Percentiles rank a stretch among this genome's conserved stretches.
phyloP scores from a whole-genome alignment of 176 grass and related monocot species.

The Oryza meridionalis region DNA sequence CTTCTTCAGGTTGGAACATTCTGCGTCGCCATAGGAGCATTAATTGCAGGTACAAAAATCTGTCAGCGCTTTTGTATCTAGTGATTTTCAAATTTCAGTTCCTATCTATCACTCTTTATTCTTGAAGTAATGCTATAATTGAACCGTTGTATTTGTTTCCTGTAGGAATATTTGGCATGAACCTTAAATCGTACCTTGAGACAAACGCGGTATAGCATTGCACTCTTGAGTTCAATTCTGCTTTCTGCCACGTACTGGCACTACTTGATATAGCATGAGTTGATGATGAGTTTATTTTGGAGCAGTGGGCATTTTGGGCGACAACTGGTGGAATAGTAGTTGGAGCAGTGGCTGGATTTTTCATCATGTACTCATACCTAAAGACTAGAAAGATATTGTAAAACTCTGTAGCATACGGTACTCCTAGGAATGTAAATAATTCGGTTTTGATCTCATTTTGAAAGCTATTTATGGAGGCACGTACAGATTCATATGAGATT shows the following conservation, averaged over 20 bases:
- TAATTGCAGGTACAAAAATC: slow-evolving; percentile 76
- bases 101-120: background rate
- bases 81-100: background rate
- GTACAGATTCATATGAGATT: background rate
- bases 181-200: slow-evolving; percentile 88
- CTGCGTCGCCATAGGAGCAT: slow-evolving; percentile 86
- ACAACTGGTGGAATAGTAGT: slow-evolving; percentile 88
- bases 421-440: slow-evolving; percentile 52
- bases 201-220: slow-evolving; percentile 64
- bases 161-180: slow-evolving; percentile 99
- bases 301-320: slow-evolving; percentile 88
- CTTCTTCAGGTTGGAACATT: slow-evolving; percentile 98
- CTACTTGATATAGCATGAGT: background rate
- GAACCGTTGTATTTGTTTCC: background rate
- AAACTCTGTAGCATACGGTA: slow-evolving; percentile 7
- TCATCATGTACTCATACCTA: slow-evolving; percentile 77
- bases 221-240: slow-evolving; percentile 25
- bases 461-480: background rate
- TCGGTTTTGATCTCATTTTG: slow-evolving; percentile 37
- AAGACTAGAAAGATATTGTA: slow-evolving; percentile 87
- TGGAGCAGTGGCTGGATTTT: slow-evolving; percentile 84
- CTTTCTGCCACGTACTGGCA: slow-evolving; percentile 1
- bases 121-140: background rate
- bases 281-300: slow-evolving; percentile 47
- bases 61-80: slow-evolving; percentile 4